These are phyloP conservation scores for Ganoderma sinense DNA, from an alignment of 1,284 basidiomycete species.

Conservation along the genomic window DNA sequence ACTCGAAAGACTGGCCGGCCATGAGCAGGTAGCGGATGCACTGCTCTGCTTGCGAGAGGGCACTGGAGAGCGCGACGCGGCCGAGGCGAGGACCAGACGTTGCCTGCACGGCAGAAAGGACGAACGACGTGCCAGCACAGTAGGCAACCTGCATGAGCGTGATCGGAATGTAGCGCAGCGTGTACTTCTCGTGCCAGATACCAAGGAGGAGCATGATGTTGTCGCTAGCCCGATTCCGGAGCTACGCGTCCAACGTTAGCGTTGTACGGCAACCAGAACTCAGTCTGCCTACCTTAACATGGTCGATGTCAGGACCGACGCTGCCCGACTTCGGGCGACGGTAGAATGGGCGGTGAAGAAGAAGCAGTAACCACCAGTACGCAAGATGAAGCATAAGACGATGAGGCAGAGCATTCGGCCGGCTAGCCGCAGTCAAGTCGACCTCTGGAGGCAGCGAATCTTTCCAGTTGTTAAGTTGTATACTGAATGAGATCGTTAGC, in stretches of 20 bases:
- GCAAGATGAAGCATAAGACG: conserved; percentile 69
- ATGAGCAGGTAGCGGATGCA: conserved; percentile 58
- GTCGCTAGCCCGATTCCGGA: conserved; percentile 70
- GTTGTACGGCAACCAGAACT: not conserved
- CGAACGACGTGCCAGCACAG: conserved; percentile 69
- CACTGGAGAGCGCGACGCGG: conserved; percentile 39
- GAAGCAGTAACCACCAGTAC: conserved; percentile 70
- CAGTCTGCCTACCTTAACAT: conserved; percentile 51
- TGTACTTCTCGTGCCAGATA: conserved; percentile 64
- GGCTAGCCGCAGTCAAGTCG: conserved; percentile 57
- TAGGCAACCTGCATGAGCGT: conserved; percentile 72
- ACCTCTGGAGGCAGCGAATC: conserved; percentile 60
- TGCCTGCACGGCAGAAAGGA: conserved; percentile 65
- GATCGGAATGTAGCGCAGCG: conserved; percentile 67
- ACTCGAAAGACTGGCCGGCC: conserved; percentile 58
- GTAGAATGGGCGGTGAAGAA: conserved; percentile 74
- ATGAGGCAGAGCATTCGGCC: conserved; percentile 61
- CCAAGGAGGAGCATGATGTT: conserved; percentile 67
- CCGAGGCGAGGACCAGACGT: conserved; percentile 48
- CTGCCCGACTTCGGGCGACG: conserved; percentile 52
- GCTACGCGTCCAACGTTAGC: conserved; percentile 40
- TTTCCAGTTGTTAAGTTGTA: conserved; percentile 68
- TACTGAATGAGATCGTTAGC: conserved; percentile 43
- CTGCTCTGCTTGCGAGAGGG: conserved; percentile 51
- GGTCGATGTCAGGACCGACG: conserved; percentile 54